These are phyloP conservation scores for Suhomyces sp. DNA, from an alignment of 805 yeast genomes.

Conservation along the genomic window DNA sequence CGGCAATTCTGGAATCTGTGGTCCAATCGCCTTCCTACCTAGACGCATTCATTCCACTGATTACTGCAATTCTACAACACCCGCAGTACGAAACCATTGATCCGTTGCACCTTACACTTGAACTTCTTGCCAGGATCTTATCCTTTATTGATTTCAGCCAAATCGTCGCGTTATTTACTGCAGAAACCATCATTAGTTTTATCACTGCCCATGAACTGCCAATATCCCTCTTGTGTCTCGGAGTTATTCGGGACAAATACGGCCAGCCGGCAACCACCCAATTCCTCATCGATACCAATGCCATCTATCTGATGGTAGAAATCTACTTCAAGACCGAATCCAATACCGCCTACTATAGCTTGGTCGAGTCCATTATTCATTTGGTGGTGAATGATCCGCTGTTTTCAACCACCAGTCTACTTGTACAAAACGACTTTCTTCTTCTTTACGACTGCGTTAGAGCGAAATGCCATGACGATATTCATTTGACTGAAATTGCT, in stretches of 20 bases:
- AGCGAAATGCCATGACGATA: not conserved
- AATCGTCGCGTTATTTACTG: conserved; percentile 14
- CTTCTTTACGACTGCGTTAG: conserved; percentile 9
- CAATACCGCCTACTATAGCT: conserved; percentile 3
- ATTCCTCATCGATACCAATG: not conserved
- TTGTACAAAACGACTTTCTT: conserved; percentile 3
- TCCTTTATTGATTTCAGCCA: conserved; percentile 11
- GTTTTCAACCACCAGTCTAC: not conserved
- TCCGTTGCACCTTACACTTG: conserved; percentile 10
- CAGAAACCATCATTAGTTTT: conserved; percentile 2
- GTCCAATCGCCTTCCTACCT: not conserved
- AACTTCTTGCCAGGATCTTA: conserved; percentile 14
- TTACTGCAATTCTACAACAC: not conserved
- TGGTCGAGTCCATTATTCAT: conserved; percentile 6
- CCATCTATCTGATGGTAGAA: not conserved
- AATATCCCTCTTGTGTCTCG: conserved; percentile 1
- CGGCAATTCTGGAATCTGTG: not conserved
- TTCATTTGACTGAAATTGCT: not conserved
- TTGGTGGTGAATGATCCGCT: not conserved
- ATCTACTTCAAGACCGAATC: conserved; percentile 3
- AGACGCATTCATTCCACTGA: conserved; percentile 1
- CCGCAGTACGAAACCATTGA: conserved; percentile 12
- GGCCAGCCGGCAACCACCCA: conserved; percentile 1
- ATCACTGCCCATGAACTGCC: not conserved
- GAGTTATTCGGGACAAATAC: conserved; percentile 1